Percentiles rank a stretch among this genome's conserved stretches.
phyloP scores from a whole-genome alignment of 352 stramenopile species.

The Phytophthora cryptogea region DNA sequence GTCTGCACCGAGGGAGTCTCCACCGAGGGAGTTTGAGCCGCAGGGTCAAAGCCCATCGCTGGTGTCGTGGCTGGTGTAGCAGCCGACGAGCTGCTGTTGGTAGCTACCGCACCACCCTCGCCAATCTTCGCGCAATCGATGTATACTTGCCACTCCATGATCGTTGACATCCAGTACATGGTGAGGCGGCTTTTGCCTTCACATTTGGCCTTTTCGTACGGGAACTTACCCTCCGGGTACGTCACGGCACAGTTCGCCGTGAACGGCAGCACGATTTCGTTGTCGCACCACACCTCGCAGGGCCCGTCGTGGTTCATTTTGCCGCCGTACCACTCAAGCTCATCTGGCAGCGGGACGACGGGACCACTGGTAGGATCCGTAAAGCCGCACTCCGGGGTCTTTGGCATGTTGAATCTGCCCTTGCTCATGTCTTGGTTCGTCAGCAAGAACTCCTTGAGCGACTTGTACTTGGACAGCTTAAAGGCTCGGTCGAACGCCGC shows the following conservation, averaged over 20 bases:
- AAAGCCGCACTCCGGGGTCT: conserved; percentile 36
- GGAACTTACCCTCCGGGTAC: conserved; percentile 33
- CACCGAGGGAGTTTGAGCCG: not conserved
- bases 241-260: conserved; percentile 39
- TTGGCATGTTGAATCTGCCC: conserved; percentile 19
- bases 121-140: conserved; percentile 28
- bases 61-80: not conserved
- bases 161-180: conserved; percentile 44
- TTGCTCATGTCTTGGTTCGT: conserved; percentile 25
- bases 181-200: conserved; percentile 35
- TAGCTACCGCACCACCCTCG: conserved; percentile 12
- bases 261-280: conserved; percentile 47
- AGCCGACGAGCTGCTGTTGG: not conserved
- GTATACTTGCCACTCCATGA: conserved; percentile 32
- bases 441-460: conserved; percentile 21
- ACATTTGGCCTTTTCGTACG: conserved; percentile 38
- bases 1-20: not conserved
- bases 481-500: conserved; percentile 16
- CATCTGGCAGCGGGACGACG: conserved; percentile 28
- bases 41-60: not conserved
- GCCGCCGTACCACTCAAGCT: conserved; percentile 40
- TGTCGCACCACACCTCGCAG: conserved; percentile 53
- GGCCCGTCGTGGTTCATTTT: conserved; percentile 44
- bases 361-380: conserved; percentile 28
- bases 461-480: conserved; percentile 22